phyloP scores from a whole-genome alignment of 2,329 filamentous ascomycete species.

The Alternaria postmessia region DNA sequence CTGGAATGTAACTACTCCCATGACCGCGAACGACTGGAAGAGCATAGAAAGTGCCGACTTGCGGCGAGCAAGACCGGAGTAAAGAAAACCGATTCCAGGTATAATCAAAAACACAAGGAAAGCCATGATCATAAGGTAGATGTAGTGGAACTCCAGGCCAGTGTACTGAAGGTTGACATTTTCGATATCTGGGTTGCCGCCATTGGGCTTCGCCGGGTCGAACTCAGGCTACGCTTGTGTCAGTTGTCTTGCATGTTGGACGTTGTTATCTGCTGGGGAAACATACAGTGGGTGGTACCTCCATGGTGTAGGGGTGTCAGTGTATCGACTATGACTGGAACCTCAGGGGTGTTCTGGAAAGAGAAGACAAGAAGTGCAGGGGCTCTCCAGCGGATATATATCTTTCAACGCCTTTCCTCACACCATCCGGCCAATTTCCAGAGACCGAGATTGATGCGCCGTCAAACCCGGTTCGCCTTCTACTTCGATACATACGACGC shows the following conservation, averaged over 20 bases:
- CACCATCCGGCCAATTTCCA: conserved; percentile 19
- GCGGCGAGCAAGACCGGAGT: conserved; percentile 68
- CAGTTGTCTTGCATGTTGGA: background rate
- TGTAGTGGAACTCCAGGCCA: conserved; percentile 68
- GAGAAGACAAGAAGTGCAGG: conserved; percentile 17
- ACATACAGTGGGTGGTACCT: conserved; percentile 30
- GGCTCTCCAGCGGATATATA: conserved; percentile 35
- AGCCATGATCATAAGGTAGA: conserved; percentile 65
- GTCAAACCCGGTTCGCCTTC: conserved; percentile 18
- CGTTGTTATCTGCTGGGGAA: background rate
- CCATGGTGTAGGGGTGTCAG: conserved; percentile 18
- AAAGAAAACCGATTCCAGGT: conserved; percentile 71
- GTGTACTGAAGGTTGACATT: conserved; percentile 67
- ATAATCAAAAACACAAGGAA: conserved; percentile 73
- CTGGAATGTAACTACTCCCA: conserved; percentile 64
- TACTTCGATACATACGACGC: conserved; percentile 25
- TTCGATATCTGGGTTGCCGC: conserved; percentile 62
- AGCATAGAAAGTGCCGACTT: conserved; percentile 69
- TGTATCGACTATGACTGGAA: conserved; percentile 7
- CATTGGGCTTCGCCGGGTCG: conserved; percentile 57
- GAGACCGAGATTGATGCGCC: conserved; percentile 14
- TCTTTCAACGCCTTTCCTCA: conserved; percentile 1
- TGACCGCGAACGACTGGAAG: conserved; percentile 69
- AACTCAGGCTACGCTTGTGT: conserved; percentile 47
- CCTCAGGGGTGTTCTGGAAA: conserved; percentile 5